These are phyloP conservation scores for Verticillium longisporum DNA, from an alignment of 2,329 filamentous ascomycete species.

Conservation along the genomic window DNA sequence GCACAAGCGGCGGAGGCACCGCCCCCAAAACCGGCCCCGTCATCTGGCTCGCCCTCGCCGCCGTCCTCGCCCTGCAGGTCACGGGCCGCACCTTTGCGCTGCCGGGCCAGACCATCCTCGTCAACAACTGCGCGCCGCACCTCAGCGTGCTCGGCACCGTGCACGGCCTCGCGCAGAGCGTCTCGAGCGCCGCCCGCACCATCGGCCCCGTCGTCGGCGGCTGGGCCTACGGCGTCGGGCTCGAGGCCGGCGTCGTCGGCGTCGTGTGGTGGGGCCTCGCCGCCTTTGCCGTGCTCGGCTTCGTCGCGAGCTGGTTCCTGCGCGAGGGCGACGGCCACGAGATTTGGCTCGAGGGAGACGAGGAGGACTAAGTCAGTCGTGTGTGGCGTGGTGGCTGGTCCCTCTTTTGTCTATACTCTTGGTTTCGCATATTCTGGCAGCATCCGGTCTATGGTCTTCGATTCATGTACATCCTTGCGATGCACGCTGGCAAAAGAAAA, in stretches of 20 bases:
- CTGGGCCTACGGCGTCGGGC: slow-evolving; percentile 51
- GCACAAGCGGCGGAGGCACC: no score
- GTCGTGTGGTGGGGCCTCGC: slow-evolving; percentile 51
- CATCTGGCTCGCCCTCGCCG: slow-evolving; percentile 59
- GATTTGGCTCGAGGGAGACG: slow-evolving; percentile 56
- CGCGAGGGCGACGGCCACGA: slow-evolving; percentile 59
- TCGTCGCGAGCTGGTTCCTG: slow-evolving; percentile 47
- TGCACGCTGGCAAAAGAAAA: no score
- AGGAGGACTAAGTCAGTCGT: slow-evolving; percentile 24
- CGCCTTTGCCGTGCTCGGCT: slow-evolving; percentile 38
- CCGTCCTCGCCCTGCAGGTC: slow-evolving; percentile 58
- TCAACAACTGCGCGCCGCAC: slow-evolving; percentile 42
- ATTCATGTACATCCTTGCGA: no score
- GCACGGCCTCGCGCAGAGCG: slow-evolving; percentile 49
- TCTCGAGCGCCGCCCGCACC: slow-evolving; percentile 50
- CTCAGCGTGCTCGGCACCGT: slow-evolving; percentile 39
- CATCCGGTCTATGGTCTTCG: no score
- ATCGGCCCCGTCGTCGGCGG: slow-evolving; percentile 55
- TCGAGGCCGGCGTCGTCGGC: slow-evolving; percentile 50
- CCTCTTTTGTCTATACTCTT: no score
- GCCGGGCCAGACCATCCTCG: slow-evolving; percentile 37
- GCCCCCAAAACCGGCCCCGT: slow-evolving; percentile 40
- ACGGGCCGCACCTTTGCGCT: slow-evolving; percentile 57
- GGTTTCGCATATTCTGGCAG: no score
- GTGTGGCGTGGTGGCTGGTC: no score